phyloP scores from a whole-genome alignment of 805 yeast species.

The Candida fluviatilis region DNA sequence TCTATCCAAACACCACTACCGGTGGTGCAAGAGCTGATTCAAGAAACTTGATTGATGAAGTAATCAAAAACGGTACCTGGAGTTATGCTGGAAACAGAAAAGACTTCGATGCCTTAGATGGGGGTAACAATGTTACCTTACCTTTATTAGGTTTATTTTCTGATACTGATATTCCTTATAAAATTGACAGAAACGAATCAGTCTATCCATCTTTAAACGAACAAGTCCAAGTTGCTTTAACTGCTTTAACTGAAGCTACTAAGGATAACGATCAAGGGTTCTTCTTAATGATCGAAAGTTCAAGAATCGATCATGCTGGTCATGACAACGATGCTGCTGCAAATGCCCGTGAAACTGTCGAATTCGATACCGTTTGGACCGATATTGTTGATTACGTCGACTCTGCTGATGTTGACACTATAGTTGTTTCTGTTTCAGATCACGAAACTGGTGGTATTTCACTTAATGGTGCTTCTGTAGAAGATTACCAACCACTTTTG shows the following conservation, averaged over 20 bases:
- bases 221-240: slow-evolving; percentile 68
- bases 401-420: slow-evolving; percentile 65
- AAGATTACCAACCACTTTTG: slow-evolving; percentile 42
- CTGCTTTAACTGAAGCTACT: slow-evolving; percentile 62
- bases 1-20: slow-evolving; percentile 46
- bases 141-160: slow-evolving; percentile 79
- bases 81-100: slow-evolving; percentile 54
- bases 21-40: slow-evolving; percentile 71
- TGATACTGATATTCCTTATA: slow-evolving; percentile 76
- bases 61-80: slow-evolving; percentile 45
- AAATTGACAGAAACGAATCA: slow-evolving; percentile 61
- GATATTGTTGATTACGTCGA: slow-evolving; percentile 70
- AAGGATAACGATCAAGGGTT: slow-evolving; percentile 75
- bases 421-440: slow-evolving; percentile 79
- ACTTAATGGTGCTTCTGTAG: slow-evolving; percentile 75
- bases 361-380: slow-evolving; percentile 75
- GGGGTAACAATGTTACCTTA: slow-evolving; percentile 59
- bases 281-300: slow-evolving; percentile 82
- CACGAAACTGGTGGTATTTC: slow-evolving; percentile 93
- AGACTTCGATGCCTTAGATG: slow-evolving; percentile 50
- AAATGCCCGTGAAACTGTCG: slow-evolving; percentile 84
- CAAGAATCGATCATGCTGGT: slow-evolving; percentile 93
- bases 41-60: slow-evolving; percentile 62
- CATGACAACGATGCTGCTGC: slow-evolving; percentile 92
- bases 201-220: slow-evolving; percentile 71